Percentiles rank a stretch among this genome's conserved stretches.
These are phyloP conservation scores for Candida montana DNA, from an alignment of 805 yeast genomes.

Conservation along the genomic window DNA sequence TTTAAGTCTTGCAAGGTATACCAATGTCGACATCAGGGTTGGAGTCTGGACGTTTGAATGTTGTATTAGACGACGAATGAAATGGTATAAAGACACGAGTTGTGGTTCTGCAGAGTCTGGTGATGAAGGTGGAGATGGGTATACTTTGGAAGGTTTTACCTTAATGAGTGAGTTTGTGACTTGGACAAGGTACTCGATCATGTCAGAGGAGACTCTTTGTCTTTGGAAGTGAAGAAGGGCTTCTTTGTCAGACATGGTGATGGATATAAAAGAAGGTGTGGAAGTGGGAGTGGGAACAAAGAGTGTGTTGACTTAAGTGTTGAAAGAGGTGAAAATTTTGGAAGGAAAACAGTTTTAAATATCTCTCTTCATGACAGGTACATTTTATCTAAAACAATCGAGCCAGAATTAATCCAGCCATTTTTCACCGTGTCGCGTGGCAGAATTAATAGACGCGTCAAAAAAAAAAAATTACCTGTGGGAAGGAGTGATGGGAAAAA, in stretches of 20 bases:
- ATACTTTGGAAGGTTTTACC: constrained; percentile 26
- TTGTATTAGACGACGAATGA: constrained; percentile 67
- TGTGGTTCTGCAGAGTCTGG: constrained; percentile 19
- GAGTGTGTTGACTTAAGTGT: background rate
- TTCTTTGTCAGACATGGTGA: constrained; percentile 36
- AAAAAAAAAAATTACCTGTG: too few relatives aligned
- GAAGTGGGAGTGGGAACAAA: background rate
- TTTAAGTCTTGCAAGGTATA: constrained; percentile 74
- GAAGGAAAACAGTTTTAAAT: background rate
- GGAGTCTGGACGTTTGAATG: constrained; percentile 93
- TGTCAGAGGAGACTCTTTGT: constrained; percentile 50
- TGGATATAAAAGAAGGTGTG: background rate
- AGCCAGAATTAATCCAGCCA: background rate
- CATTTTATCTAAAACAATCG: background rate
- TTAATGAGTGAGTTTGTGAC: constrained; percentile 55
- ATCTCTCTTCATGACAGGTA: background rate
- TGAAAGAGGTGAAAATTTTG: background rate
- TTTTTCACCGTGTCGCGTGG: background rate
- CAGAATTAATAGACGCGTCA: background rate
- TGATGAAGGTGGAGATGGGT: constrained; percentile 37
- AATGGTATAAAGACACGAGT: constrained; percentile 41
- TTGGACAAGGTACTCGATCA: constrained; percentile 53
- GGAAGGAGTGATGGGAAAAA: too few relatives aligned
- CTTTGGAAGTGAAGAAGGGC: constrained; percentile 51
- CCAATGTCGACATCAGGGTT: constrained; percentile 88